phyloP scores from a whole-genome alignment of 495 filamentous ascomycete genomes.

The Trichoderma virens region DNA sequence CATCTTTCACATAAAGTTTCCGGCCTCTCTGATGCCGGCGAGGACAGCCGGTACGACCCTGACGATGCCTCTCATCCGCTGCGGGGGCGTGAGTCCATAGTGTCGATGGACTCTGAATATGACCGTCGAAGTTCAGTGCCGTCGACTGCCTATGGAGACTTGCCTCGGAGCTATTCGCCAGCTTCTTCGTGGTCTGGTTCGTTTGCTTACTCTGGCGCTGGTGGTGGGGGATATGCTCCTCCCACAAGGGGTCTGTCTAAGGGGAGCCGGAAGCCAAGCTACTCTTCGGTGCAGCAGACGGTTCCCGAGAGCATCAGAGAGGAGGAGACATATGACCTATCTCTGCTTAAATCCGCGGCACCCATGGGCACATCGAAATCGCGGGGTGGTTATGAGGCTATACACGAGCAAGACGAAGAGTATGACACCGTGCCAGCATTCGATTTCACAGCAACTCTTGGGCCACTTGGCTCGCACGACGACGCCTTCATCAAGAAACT shows the following conservation, averaged over 20 bases:
- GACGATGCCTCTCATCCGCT: conserved; percentile 14
- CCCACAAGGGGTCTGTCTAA: conserved; percentile 10
- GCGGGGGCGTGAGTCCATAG: conserved; percentile 33
- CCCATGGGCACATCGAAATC: conserved; percentile 16
- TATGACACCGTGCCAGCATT: conserved; percentile 20
- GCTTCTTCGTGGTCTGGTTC: conserved; percentile 18
- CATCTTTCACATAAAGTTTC: conserved; percentile 36
- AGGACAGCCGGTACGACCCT: conserved; percentile 24
- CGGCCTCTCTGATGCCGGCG: conserved; percentile 31
- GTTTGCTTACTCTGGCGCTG: conserved; percentile 16
- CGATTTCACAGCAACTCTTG: conserved; percentile 31
- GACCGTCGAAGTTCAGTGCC: conserved; percentile 2
- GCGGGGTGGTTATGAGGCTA: conserved; percentile 6
- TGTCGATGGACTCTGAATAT: conserved; percentile 32
- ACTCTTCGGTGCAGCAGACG: conserved; percentile 14
- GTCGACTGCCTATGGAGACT: conserved; percentile 14
- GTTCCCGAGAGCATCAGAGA: conserved; percentile 35
- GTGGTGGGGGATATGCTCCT: conserved; percentile 23
- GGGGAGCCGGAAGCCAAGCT: conserved; percentile 14
- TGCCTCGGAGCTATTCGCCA: conserved; percentile 14
- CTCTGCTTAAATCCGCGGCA: conserved; percentile 30
- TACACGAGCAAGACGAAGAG: conserved; percentile 14
- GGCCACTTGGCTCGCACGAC: conserved; percentile 30
- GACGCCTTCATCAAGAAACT: conserved; percentile 29
- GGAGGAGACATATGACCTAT: conserved; percentile 33